Percentiles rank a stretch among this genome's conserved stretches.
phyloP scores from a whole-genome alignment of 805 yeast species.

The Barnettozyma vustinii region DNA sequence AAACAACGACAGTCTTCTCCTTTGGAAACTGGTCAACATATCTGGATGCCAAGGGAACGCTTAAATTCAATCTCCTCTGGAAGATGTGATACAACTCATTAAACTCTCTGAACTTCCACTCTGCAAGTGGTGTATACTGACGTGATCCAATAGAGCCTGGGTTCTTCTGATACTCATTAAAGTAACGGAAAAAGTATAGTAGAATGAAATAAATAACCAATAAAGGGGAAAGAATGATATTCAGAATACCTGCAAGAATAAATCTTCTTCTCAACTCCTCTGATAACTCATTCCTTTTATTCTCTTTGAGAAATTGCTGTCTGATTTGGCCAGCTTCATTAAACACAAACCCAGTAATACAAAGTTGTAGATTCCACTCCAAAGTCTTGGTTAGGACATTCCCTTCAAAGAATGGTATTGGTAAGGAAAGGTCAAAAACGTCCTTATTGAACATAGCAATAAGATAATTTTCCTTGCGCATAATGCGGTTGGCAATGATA shows the following conservation, averaged over 20 bases:
- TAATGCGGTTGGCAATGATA: conserved; percentile 89
- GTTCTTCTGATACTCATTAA: conserved; percentile 85
- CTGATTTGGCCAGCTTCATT: conserved; percentile 79
- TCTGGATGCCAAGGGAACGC: conserved; percentile 72
- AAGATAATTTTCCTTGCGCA: conserved; percentile 92
- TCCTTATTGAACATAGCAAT: conserved; percentile 84
- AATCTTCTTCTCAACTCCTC: conserved; percentile 74
- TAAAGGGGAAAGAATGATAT: conserved; percentile 79
- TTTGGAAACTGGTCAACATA: conserved; percentile 92
- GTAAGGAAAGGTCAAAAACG: conserved; percentile 60
- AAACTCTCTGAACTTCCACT: conserved; percentile 91
- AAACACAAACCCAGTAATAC: conserved; percentile 82
- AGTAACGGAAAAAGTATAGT: conserved; percentile 82
- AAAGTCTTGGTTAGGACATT: conserved; percentile 70
- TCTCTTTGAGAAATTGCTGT: conserved; percentile 61
- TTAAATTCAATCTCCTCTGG: conserved; percentile 67
- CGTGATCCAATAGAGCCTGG: conserved; percentile 80
- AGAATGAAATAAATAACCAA: conserved; percentile 77
- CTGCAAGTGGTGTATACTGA: conserved; percentile 90
- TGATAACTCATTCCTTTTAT: conserved; percentile 59
- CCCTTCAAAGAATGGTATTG: conserved; percentile 40
- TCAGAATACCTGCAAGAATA: conserved; percentile 81
- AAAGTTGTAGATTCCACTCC: conserved; percentile 91
- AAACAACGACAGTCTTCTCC: conserved; percentile 51
- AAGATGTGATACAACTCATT: conserved; percentile 91